Percentiles rank a stretch among this genome's conserved stretches.
phyloP scores from a whole-genome alignment of 129 eudicot genomes.

The Chrysanthemum seticuspe region DNA sequence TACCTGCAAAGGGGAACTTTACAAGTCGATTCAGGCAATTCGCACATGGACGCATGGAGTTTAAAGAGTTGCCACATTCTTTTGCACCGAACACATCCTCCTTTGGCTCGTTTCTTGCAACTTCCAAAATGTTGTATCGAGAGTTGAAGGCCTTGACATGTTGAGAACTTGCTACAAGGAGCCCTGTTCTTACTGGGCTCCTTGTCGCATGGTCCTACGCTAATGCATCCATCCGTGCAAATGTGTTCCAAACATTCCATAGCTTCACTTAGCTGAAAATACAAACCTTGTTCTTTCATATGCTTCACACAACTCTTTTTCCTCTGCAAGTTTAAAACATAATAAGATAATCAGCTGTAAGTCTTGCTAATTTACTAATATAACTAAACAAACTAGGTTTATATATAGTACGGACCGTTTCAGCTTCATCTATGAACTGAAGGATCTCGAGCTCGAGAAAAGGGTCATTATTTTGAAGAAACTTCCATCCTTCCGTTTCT shows the following conservation, averaged over 20 bases:
- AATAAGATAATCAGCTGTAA: background rate
- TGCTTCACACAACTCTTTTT: constrained; percentile 59
- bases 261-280: constrained; percentile 80
- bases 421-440: constrained; percentile 87
- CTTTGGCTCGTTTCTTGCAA: constrained; percentile 70
- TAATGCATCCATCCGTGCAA: constrained; percentile 86
- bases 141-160: constrained; percentile 77
- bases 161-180: constrained; percentile 75
- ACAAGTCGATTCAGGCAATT: constrained; percentile 61
- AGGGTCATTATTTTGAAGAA: constrained; percentile 77
- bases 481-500: constrained; percentile 88
- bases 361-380: background rate
- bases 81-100: constrained; percentile 77
- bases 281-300: constrained; percentile 65
- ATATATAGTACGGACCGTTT: constrained; percentile 36
- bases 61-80: constrained; percentile 90
- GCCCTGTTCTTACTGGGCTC: constrained; percentile 47
- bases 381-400: no score
- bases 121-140: constrained; percentile 74
- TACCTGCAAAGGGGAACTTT: constrained; percentile 98
- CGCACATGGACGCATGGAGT: constrained; percentile 83
- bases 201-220: constrained; percentile 74
- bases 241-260: constrained; percentile 96
- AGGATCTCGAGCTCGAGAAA: constrained; percentile 79
- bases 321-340: constrained; percentile 45